phyloP scores from a whole-genome alignment of 441 rosid genomes.

The Syzygium malaccense region DNA sequence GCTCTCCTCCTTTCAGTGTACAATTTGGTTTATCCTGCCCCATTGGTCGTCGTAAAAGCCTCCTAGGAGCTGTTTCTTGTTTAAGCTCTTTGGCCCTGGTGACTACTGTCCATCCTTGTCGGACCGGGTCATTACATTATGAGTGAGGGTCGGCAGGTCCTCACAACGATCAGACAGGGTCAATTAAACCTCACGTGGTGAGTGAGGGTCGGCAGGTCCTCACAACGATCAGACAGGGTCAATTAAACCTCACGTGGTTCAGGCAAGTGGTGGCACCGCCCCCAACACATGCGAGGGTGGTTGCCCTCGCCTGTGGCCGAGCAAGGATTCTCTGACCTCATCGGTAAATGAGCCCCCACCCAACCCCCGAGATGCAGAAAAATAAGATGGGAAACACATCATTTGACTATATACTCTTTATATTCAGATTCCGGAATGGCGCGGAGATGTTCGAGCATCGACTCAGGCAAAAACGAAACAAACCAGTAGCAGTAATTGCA shows the following conservation, averaged over 20 bases:
- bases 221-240: too few species aligned
- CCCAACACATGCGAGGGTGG: background rate
- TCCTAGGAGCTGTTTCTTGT: too few species aligned
- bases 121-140: too few species aligned
- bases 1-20: too few species aligned
- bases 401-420: background rate
- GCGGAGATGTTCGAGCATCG: background rate
- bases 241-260: background rate
- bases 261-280: background rate
- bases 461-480: background rate
- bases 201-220: background rate
- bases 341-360: background rate
- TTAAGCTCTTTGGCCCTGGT: too few species aligned
- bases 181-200: background rate
- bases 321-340: background rate
- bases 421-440: background rate
- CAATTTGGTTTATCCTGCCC: too few species aligned
- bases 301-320: background rate
- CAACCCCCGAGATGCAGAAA: background rate
- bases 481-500: background rate
- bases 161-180: background rate
- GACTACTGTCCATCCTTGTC: too few species aligned
- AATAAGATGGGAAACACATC: background rate
- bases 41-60: too few species aligned
- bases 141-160: fast-evolving